Percentiles rank a stretch among this genome's conserved stretches.
Evolutionary conservation across 2,329 filamentous ascomycete genomes (phyloP).

Genomic region (Emericellopsis atlantica): DNA sequence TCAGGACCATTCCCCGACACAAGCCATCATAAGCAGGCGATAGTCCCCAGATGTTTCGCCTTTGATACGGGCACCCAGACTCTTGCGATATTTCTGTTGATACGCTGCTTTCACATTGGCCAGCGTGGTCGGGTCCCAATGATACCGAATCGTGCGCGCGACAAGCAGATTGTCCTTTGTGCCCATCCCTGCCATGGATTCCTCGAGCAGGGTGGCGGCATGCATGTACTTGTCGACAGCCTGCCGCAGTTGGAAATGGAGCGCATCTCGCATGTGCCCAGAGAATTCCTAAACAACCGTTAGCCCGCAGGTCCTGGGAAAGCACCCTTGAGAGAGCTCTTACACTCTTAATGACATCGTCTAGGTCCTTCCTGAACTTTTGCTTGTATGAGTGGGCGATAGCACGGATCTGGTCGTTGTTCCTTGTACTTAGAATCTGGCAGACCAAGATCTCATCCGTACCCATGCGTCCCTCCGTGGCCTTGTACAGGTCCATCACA

Average conservation of each 20-base stretch:
- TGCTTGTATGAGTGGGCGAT: conserved; percentile 64
- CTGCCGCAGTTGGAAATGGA: conserved; percentile 66
- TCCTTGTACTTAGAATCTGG: conserved; percentile 62
- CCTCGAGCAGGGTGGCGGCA: conserved; percentile 73
- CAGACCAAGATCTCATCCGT: conserved; percentile 70
- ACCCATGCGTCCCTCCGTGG: conserved; percentile 60
- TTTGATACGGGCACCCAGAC: conserved; percentile 57
- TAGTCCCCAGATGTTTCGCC: conserved; percentile 84
- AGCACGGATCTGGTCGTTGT: conserved; percentile 72
- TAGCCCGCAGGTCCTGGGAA: conserved; percentile 65
- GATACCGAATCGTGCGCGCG: conserved; percentile 62
- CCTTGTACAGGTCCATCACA: conserved; percentile 62
- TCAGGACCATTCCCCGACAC: conserved; percentile 30
- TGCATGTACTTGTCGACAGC: conserved; percentile 74
- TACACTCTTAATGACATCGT: conserved; percentile 60
- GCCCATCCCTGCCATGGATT: conserved; percentile 73
- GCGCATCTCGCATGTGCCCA: conserved; percentile 81
- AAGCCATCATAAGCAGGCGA: conserved; percentile 62
- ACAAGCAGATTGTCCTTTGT: conserved; percentile 78
- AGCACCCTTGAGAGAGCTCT: conserved; percentile 9
- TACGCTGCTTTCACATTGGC: conserved; percentile 71
- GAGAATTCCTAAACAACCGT: conserved; percentile 64
- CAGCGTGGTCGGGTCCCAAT: conserved; percentile 71
- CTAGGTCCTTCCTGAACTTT: conserved; percentile 58
- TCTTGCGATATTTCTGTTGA: conserved; percentile 54